Percentiles rank a stretch among this genome's conserved stretches.
These are phyloP conservation scores for Solanum arcanum DNA, from an alignment of 257 asterid species.

Conservation along the genomic window DNA sequence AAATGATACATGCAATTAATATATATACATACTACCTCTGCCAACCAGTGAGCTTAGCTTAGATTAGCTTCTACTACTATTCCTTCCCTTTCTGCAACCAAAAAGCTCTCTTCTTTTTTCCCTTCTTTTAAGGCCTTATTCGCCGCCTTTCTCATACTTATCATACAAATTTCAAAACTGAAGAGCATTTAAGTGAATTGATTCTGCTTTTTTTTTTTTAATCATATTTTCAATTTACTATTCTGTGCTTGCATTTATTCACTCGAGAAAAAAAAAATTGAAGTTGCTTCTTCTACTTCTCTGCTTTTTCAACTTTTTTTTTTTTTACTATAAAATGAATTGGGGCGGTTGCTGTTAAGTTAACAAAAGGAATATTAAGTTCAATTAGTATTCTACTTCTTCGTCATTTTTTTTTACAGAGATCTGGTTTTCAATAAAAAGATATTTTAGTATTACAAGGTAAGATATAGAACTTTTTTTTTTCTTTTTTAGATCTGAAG, in stretches of 20 bases:
- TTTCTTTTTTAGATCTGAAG: slow-evolving; percentile 12
- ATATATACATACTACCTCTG: background rate
- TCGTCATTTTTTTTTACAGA: background rate
- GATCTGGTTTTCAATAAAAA: slow-evolving; percentile 21
- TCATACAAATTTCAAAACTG: background rate
- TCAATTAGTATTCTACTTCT: background rate
- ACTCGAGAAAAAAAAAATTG: background rate
- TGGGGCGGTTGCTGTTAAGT: background rate
- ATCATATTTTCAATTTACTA: background rate
- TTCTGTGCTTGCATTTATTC: background rate
- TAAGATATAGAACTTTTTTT: background rate
- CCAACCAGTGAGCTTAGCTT: background rate
- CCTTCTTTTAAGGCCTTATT: slow-evolving; percentile 19
- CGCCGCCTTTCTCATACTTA: slow-evolving; percentile 21
- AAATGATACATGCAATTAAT: background rate
- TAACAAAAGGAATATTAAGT: background rate
- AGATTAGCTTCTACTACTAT: background rate
- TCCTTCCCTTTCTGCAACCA: background rate
- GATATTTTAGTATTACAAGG: slow-evolving; percentile 19
- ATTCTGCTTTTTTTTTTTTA: background rate
- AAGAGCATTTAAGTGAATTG: slow-evolving; percentile 8
- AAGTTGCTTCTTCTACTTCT: background rate
- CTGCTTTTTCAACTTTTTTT: background rate
- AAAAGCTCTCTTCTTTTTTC: background rate
- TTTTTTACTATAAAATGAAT: background rate